Base-by-base conservation (phyloP, 2,329 filamentous ascomycete genomes). In the Coniochaeta pulveracea region DNA sequence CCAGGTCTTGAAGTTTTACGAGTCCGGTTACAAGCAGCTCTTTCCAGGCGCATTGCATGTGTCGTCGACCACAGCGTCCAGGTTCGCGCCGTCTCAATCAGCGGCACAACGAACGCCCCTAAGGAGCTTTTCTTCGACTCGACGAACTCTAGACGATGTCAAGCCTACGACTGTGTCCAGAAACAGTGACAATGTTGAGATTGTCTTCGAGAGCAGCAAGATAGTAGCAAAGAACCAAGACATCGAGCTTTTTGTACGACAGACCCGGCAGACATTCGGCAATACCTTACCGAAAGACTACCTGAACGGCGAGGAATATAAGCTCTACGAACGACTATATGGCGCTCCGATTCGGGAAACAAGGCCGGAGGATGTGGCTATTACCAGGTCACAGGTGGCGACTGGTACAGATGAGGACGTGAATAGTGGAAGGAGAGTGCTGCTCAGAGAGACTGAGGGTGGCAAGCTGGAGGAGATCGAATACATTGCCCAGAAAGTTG, bases 281-380 rank as follows among this genome's bases (percentile, higher is more conserved):
- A 78, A 91, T 47, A 77, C 69, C 0, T 56, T 95, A 16, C 88
- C 88, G 0, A 71, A 75, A 19, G 76, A 69, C 21, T 74, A 84
- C 45, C 55, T 95, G 33, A 76, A 65, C 21, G 64, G 68, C 1
- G 71, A 80, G 34, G 86, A 94, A 52, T 77, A 80, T 47, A 62
- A 60, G 30, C 60, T 93, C 1, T 94, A 93, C 54, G 76, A 81
- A 49, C 69, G 85, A 41, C 59, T 93, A 11, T 95, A 91, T 52
- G 89, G 88, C 2, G 65, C 77, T 21, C 85, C 86, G 2, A 51
- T 83, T 40, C 66, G 76, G 26, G 66, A 71, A 34, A 79, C 73
- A 2, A 54, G 48, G 6, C 65, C 70, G 2, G 75, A 78, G 37
- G 72, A 80, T 52, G 64, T 75, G 4, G 74, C 57, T 17, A 67